Conservation (phyloP, 78 protist genomes). For the Andalucia godoyi region DNA sequence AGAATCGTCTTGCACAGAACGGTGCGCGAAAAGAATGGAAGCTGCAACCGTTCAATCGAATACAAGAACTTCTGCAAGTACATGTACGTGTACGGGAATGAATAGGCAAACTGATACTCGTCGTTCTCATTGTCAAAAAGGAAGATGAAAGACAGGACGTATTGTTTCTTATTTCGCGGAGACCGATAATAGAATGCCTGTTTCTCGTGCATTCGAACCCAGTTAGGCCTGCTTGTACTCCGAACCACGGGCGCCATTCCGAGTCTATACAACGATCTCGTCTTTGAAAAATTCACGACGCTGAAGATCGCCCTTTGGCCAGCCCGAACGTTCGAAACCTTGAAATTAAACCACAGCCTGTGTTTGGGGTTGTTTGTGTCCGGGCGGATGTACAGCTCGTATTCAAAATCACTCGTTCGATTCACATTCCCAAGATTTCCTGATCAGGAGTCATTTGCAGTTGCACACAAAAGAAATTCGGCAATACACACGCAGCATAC, state of each 20-base stretch:
- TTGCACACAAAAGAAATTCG: too few species aligned
- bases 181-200: constrained; percentile 18
- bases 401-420: too few species aligned
- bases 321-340: background rate
- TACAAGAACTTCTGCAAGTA: constrained; percentile 27
- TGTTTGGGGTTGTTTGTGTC: constrained; percentile 25
- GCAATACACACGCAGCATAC: too few species aligned
- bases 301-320: constrained; percentile 14
- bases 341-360: constrained; percentile 43
- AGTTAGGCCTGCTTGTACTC: background rate
- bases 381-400: constrained; percentile 20
- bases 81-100: constrained; percentile 47
- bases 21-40: background rate
- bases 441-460: too few species aligned
- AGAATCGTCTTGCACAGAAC: constrained; percentile 15
- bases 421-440: too few species aligned
- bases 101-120: constrained; percentile 43
- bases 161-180: background rate
- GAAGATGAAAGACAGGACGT: constrained; percentile 26
- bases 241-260: constrained; percentile 46
- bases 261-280: constrained; percentile 18
- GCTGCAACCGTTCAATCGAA: background rate
- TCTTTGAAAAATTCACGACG: constrained; percentile 22
- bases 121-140: constrained; percentile 13
- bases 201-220: constrained; percentile 21